Percentiles rank a stretch among this genome's conserved stretches.
Conservation (phyloP, 2,329 filamentous ascomycete genomes). For the Aspergillus unguis region DNA sequence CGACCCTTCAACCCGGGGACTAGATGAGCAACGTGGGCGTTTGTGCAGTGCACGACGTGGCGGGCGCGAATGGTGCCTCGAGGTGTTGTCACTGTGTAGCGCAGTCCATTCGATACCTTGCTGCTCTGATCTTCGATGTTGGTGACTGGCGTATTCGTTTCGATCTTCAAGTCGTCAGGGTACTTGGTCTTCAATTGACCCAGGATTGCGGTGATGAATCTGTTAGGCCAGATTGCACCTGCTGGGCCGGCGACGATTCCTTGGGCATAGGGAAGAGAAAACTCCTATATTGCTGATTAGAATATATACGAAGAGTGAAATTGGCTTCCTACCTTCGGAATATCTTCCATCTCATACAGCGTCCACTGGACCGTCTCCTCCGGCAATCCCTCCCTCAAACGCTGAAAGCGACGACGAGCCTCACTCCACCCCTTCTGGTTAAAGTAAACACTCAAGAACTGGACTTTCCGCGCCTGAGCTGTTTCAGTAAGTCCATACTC, state of each 20-base stretch:
- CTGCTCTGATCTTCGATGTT: no score
- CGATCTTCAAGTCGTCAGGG: constrained; percentile 36
- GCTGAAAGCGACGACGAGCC: no score
- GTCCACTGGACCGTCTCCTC: no score
- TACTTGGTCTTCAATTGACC: constrained; percentile 13
- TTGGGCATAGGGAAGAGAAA: constrained; percentile 20
- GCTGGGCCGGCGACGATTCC: constrained; percentile 28
- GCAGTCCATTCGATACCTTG: not conserved
- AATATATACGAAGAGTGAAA: not conserved
- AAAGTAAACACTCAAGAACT: no score
- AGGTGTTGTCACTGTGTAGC: constrained; percentile 33
- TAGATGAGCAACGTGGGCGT: constrained; percentile 42
- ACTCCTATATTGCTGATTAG: constrained; percentile 16
- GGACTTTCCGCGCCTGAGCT: no score
- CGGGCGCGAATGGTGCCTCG: constrained; percentile 35
- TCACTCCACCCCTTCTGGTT: no score
- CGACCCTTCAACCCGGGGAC: constrained; percentile 38
- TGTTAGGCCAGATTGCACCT: constrained; percentile 33
- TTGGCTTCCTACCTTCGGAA: not conserved
- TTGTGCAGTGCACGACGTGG: constrained; percentile 44
- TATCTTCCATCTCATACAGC: no score
- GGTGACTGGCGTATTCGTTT: constrained; percentile 11
- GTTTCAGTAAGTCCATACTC: no score
- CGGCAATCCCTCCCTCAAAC: no score
- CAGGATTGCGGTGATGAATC: constrained; percentile 28